Conservation (phyloP, 2,329 filamentous ascomycete species). For the Lojkania enalia region DNA sequence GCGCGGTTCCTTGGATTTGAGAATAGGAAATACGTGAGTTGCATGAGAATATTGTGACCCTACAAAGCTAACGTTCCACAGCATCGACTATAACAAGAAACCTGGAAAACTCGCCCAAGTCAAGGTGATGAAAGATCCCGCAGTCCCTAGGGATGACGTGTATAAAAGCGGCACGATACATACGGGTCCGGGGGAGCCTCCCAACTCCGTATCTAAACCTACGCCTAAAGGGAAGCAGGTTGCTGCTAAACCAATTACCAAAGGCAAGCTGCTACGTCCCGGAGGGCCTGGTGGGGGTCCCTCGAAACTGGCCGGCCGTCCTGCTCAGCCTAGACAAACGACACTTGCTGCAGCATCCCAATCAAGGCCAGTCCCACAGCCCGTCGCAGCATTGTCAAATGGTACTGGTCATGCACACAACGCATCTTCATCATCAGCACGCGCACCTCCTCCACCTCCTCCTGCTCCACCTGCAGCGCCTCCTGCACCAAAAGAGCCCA, state of each 20-base stretch:
- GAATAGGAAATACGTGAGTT: conserved; percentile 70
- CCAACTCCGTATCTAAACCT: conserved; percentile 79
- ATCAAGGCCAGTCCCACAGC: conserved; percentile 57
- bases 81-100: conserved; percentile 96
- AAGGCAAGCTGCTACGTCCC: conserved; percentile 87
- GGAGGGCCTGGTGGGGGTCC: conserved; percentile 83
- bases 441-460: conserved; percentile 59
- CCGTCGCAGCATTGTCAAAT: conserved; percentile 56
- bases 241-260: conserved; percentile 86
- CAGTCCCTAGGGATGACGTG: conserved; percentile 70
- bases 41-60: not conserved
- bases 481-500: conserved; percentile 67
- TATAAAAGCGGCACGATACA: conserved; percentile 96
- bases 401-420: conserved; percentile 50
- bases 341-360: conserved; percentile 40
- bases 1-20: conserved; percentile 78
- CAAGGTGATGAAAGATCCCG: conserved; percentile 87
- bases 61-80: conserved; percentile 35
- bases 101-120: conserved; percentile 87
- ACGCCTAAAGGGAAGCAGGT: conserved; percentile 87
- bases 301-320: conserved; percentile 66
- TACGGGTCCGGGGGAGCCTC: conserved; percentile 79
- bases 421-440: conserved; percentile 51
- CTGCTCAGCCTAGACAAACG: conserved; percentile 45
- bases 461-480: conserved; percentile 67